Base-by-base conservation (phyloP, 1,284 basidiomycete genomes). In the Abortiporus biennis region DNA sequence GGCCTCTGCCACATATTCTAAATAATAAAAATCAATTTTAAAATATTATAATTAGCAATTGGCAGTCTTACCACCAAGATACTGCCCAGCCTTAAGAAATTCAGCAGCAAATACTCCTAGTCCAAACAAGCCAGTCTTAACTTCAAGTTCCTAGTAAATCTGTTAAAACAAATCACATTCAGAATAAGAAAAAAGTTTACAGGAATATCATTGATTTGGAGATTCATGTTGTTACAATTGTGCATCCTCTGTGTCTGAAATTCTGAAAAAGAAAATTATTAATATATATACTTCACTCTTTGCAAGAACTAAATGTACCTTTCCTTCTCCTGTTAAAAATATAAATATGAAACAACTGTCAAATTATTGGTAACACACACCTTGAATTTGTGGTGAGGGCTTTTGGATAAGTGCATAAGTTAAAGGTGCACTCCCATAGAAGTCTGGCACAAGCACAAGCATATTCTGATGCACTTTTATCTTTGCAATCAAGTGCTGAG, bases 1-100 rank as follows among this genome's bases (percentile, higher is more conserved):
- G 3, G 66, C 21, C 45, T 76, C 71, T 8, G 70, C 68, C 3
- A 62, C 41, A 42, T 76, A 76, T 49, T 76, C 72, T 75, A 25
- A 16, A 23, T 13, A 24, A 22, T 45, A 19, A 34, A 16, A 17
- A 37, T 37, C 9, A 39, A 20, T 44, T 6, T 29, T 2, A 23
- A 31, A 4, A 17, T 11, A 25, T 13, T 4, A 15, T 27, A 24
- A 17, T 15, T 3, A n/a, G 15, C 24, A 40, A 38, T 13, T 12
- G 23, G 23, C 22, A 22, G 25, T 27, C 50, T 40, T 40, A 71
- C 72, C 74, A 52, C 61, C 59, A 44, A 76, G 61, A 30, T 64
- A 54, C 19, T 62, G 58, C 11, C 48, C 51, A 20, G 50, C 44
- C 12, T 46, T 47, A 6, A 64, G 68, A 0, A 47, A 23, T 22